Evolutionary conservation across 2,329 filamentous ascomycete genomes (phyloP).

Genomic region (Aspergillus fumigatiaffinis): DNA sequence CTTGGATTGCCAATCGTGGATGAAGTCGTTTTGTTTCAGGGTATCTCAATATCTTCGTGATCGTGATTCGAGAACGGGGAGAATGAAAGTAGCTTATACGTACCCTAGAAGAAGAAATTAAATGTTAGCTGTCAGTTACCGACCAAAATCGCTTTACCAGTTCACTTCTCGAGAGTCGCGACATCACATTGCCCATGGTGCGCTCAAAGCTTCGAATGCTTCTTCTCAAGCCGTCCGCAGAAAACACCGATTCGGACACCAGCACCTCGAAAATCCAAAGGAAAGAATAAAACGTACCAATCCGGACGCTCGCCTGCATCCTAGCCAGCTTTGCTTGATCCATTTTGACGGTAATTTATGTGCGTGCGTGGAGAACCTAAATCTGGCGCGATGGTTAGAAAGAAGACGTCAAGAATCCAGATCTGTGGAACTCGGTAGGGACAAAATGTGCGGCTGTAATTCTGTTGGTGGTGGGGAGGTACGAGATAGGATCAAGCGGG

Average conservation of each 20-base stretch:
- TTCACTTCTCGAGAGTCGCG: neutral
- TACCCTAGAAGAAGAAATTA: slow-evolving; percentile 6
- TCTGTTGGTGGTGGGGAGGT: neutral
- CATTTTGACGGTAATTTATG: slow-evolving; percentile 47
- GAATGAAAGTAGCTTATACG: slow-evolving; percentile 5
- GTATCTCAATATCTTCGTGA: neutral
- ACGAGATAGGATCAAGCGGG: neutral
- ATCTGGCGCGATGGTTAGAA: slow-evolving; percentile 1
- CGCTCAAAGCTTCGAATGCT: neutral
- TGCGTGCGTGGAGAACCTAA: slow-evolving; percentile 19
- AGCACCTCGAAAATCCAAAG: slow-evolving; percentile 6
- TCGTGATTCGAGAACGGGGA: neutral
- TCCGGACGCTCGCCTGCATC: slow-evolving; percentile 64
- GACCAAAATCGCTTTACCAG: neutral
- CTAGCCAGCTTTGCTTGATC: slow-evolving; percentile 64
- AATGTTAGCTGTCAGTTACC: slow-evolving; percentile 1
- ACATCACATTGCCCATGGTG: neutral
- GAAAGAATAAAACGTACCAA: slow-evolving; percentile 56
- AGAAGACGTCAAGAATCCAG: slow-evolving; percentile 13
- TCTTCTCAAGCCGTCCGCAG: neutral
- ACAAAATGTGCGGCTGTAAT: slow-evolving; percentile 9
- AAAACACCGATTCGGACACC: neutral
- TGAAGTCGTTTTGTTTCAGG: neutral
- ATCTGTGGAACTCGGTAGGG: slow-evolving; percentile 13
- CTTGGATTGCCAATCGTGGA: slow-evolving; percentile 8